These are phyloP conservation scores for Lumnitzera racemosa DNA, from an alignment of 345 rosid genomes.

Conservation along the genomic window DNA sequence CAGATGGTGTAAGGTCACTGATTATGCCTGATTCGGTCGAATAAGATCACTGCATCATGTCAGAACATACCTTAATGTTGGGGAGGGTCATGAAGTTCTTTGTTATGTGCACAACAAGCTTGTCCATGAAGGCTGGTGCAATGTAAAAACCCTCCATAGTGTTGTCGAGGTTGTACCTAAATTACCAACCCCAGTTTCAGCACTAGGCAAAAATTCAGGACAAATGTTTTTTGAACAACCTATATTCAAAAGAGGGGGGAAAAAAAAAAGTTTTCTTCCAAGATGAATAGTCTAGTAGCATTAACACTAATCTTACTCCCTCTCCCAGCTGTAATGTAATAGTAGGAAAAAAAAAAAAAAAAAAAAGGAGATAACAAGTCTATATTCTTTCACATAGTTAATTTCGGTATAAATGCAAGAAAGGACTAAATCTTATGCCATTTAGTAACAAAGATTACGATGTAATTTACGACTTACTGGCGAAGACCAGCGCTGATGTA, in stretches of 20 bases:
- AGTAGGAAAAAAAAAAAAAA: too few species aligned
- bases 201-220: background rate
- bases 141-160: conserved; percentile 77
- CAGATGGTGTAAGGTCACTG: background rate
- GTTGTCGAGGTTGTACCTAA: conserved; percentile 77
- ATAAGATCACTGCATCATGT: background rate
- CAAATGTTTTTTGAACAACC: too few species aligned
- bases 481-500: conserved; percentile 78
- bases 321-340: too few species aligned
- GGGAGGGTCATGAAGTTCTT: conserved; percentile 96
- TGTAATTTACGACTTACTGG: conserved; percentile 32
- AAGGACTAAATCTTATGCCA: too few species aligned
- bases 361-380: too few species aligned
- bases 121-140: conserved; percentile 99
- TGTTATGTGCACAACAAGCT: conserved; percentile 85
- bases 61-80: conserved; percentile 61
- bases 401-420: too few species aligned
- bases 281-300: too few species aligned
- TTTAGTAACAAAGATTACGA: too few species aligned
- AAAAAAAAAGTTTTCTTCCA: too few species aligned
- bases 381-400: too few species aligned
- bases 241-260: too few species aligned
- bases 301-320: too few species aligned
- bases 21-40: background rate
- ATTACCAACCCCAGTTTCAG: conserved; percentile 5